Percentiles rank a stretch among this genome's conserved stretches.
Evolutionary conservation across 2,329 filamentous ascomycete species (phyloP).

Genomic region (Malbranchea zuffiana): DNA sequence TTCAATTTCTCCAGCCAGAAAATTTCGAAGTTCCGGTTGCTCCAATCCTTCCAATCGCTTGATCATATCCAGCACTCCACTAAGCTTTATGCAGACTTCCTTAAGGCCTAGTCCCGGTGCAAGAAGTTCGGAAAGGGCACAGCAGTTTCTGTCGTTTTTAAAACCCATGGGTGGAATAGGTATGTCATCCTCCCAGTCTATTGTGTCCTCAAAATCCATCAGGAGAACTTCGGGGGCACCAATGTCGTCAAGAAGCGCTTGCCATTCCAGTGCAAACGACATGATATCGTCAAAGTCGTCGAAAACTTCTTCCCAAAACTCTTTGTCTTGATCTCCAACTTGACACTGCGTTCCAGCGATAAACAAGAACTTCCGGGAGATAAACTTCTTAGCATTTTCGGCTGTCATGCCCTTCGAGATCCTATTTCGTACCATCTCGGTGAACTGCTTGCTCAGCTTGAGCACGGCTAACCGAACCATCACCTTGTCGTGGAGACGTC

Average conservation of each 20-base stretch:
- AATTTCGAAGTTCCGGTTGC: background rate
- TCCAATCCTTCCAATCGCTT: background rate
- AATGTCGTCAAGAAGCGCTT: background rate
- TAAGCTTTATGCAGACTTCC: slow-evolving; percentile 1
- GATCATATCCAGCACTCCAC: slow-evolving; percentile 3
- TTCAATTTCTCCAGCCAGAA: background rate
- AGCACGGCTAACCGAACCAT: background rate
- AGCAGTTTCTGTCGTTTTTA: background rate
- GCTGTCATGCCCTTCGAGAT: background rate
- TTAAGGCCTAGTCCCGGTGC: background rate
- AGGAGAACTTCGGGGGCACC: background rate
- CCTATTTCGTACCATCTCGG: background rate
- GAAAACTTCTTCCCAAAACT: background rate
- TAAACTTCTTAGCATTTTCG: background rate
- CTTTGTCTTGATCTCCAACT: background rate
- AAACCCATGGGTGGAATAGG: background rate
- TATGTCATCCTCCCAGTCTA: background rate
- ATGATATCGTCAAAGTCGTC: background rate
- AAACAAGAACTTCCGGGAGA: background rate
- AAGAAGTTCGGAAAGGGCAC: background rate
- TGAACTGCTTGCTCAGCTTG: background rate
- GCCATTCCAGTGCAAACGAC: background rate
- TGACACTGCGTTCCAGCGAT: background rate
- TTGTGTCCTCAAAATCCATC: background rate
- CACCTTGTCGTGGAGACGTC: background rate